Percentiles rank a stretch among this genome's conserved stretches.
phyloP scores from a whole-genome alignment of 805 yeast genomes.

The Metschnikowia bowlesiae region DNA sequence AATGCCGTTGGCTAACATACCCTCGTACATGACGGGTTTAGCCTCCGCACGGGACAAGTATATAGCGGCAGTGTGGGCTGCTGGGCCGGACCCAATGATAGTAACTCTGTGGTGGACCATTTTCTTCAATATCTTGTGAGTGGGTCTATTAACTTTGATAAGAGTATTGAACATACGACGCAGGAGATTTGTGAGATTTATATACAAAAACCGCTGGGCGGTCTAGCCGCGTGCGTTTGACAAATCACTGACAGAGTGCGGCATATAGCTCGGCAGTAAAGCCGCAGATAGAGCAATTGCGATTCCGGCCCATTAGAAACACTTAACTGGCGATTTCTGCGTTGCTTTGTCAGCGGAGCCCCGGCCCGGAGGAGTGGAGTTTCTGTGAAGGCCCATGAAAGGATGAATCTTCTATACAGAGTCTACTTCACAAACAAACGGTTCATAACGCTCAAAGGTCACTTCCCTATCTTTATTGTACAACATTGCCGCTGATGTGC shows the following conservation, averaged over 20 bases:
- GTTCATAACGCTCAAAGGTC: no score
- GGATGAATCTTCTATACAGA: no score
- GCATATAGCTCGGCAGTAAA: slow-evolving; percentile 4
- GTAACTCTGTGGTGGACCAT: slow-evolving; percentile 84
- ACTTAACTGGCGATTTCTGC: neutral
- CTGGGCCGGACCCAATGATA: slow-evolving; percentile 96
- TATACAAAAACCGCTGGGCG: slow-evolving; percentile 3
- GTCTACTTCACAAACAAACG: no score
- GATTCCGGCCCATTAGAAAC: neutral
- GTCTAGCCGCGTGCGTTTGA: slow-evolving; percentile 12
- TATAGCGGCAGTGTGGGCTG: slow-evolving; percentile 98
- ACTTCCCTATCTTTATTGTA: no score
- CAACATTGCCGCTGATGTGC: neutral
- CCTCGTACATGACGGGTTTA: slow-evolving; percentile 90
- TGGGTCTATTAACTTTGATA: neutral
- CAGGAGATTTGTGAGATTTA: slow-evolving; percentile 1
- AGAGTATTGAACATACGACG: neutral
- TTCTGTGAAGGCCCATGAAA: neutral
- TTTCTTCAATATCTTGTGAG: slow-evolving; percentile 25
- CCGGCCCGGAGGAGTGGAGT: neutral
- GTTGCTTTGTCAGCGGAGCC: neutral
- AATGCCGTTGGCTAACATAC: slow-evolving; percentile 93
- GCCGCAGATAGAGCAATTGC: neutral
- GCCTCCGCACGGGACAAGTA: slow-evolving; percentile 95
- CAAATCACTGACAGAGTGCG: slow-evolving; percentile 5